Conservation (phyloP, 306 rosid species). For the Canavalia gladiata region DNA sequence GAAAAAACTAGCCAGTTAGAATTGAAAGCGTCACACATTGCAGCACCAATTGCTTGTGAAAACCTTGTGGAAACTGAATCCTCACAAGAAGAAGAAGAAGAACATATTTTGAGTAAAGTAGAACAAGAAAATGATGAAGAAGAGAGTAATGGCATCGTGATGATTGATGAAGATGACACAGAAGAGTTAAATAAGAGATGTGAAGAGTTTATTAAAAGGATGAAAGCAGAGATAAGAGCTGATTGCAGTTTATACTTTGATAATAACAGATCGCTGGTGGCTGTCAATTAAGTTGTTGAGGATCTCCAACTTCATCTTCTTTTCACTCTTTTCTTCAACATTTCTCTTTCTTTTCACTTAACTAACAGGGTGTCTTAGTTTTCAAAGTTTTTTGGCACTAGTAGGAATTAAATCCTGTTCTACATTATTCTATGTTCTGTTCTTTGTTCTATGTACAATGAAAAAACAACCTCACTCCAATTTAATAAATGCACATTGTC, state of each 20-base stretch:
- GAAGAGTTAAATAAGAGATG: slow-evolving; percentile 83
- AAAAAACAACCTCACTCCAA: background rate
- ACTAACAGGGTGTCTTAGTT: slow-evolving; percentile 8
- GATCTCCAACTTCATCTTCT: background rate
- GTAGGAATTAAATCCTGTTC: slow-evolving; percentile 17
- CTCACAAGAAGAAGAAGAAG: slow-evolving; percentile 28
- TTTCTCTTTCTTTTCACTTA: background rate
- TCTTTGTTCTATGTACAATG: background rate
- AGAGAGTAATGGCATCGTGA: background rate
- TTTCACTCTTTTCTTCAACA: too few relatives aligned
- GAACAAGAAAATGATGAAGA: slow-evolving; percentile 21
- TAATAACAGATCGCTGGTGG: slow-evolving; percentile 22
- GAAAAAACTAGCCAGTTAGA: background rate
- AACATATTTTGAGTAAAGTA: background rate
- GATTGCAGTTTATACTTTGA: background rate
- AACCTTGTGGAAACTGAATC: slow-evolving; percentile 6
- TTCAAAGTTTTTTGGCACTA: background rate
- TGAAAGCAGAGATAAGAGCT: slow-evolving; percentile 63
- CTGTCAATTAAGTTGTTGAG: slow-evolving; percentile 11
- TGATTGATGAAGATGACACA: slow-evolving; percentile 42
- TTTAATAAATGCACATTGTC: background rate
- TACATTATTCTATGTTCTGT: slow-evolving; percentile 6
- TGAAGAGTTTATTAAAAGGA: slow-evolving; percentile 80
- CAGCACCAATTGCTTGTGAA: slow-evolving; percentile 8
- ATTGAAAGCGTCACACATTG: slow-evolving; percentile 5